phyloP scores from a whole-genome alignment of 768 basidiomycete species.

The Boletales sp. region DNA sequence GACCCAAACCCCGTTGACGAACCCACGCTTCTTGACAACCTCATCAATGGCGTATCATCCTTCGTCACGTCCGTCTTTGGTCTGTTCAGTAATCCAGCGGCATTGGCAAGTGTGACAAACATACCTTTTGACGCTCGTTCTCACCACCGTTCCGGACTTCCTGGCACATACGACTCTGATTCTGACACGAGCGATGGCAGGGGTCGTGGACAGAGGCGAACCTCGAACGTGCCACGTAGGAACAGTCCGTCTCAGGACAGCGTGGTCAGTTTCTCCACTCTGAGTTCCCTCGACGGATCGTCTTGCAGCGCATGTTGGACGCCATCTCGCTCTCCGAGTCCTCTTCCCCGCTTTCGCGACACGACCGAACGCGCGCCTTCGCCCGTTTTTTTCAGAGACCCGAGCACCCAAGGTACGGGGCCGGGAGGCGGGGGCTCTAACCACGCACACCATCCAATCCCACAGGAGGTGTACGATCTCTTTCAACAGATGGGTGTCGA shows the following conservation, averaged over 20 bases:
- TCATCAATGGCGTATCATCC: constrained; percentile 17
- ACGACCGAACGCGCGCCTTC: constrained; percentile 30
- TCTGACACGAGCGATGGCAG: constrained; percentile 1
- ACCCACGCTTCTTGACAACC: constrained; percentile 14
- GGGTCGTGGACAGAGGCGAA: constrained; percentile 3
- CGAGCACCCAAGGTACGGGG: neutral
- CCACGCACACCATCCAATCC: constrained; percentile 10
- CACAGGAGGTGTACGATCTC: constrained; percentile 33
- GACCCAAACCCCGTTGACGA: no score
- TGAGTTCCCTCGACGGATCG: constrained; percentile 45
- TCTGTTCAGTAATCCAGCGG: constrained; percentile 2
- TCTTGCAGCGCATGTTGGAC: constrained; percentile 36
- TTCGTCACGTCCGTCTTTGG: constrained; percentile 15
- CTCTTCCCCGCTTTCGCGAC: constrained; percentile 24
- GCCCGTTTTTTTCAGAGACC: constrained; percentile 23
- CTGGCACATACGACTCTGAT: constrained; percentile 21
- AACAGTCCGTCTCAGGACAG: constrained; percentile 27
- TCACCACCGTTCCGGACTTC: constrained; percentile 6
- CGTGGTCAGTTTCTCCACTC: constrained; percentile 38
- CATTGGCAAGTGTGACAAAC: neutral
- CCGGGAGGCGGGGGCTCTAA: neutral
- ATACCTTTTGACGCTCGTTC: neutral
- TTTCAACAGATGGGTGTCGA: constrained; percentile 40
- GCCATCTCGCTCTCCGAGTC: constrained; percentile 19
- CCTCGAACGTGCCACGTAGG: neutral